Evolutionary conservation across 768 basidiomycete species (phyloP), one percentile per base, ranked within the genome.

Genomic region (Boletus edulis): DNA sequence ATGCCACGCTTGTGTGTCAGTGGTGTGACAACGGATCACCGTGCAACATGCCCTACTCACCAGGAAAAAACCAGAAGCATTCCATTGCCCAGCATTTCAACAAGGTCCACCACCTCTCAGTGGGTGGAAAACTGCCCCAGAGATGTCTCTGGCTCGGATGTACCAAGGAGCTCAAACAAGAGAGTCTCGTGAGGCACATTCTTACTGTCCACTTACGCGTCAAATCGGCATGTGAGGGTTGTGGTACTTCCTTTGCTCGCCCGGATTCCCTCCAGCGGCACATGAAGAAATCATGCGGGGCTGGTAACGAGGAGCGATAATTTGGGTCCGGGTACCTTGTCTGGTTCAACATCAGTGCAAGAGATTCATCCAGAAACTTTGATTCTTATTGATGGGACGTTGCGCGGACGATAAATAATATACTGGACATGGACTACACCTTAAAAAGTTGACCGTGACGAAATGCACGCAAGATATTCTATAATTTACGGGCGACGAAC

Each of bases 191-290:
- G 5, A 45, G 69, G 6, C 67, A 70, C 14, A 45, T 70, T 3
- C 42, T 67, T 0, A 52, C 60, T 0, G 64, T 70, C 0, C 67
- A 69, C 29, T 22, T 71, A 3, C 62, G 32, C 12, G 20, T 59
- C 18, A 54, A 29, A 0, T 31, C 54, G 18, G 15, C 9, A 1
- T 71, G 69, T 40, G 2, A 32, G 20, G 41, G 3, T 18, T 69
- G 69, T 20, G 64, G 67, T 9, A 54, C 62, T 2, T 42, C 42
- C 9, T 68, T 70, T 53, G 67, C 68, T 20, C 64, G 68, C 22
- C 46, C 3, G 12, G 67, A 68, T 20, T 68, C 67, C 18, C 58
- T 70, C 12, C 66, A 55, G 48, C 58, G 67, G 3, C 67, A 68
- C 5, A 40, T 60, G 8, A 63, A 20, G 38, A 65, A 65, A 4